Evolutionary conservation across 768 basidiomycete species (phyloP).

Genomic region (Podaxis sp.): DNA sequence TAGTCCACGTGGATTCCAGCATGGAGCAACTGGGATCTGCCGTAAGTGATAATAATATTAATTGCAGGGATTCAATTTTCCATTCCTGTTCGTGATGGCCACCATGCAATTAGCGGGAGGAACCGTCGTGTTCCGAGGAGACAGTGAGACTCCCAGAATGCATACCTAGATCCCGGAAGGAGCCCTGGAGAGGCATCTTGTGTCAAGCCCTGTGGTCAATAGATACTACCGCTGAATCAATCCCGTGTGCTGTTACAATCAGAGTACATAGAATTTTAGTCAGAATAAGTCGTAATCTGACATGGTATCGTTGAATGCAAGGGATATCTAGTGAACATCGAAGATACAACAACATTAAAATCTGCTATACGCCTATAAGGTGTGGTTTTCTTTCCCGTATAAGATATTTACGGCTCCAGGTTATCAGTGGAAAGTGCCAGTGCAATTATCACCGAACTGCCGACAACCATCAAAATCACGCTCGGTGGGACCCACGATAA

Average conservation of each 20-base stretch:
- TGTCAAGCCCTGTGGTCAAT: background rate
- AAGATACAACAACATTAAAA: background rate
- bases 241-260: constrained; percentile 5
- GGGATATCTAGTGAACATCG: constrained; percentile 7
- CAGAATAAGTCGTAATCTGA: constrained; percentile 7
- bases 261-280: constrained; percentile 1
- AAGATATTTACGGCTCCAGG: background rate
- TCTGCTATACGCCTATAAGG: background rate
- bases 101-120: background rate
- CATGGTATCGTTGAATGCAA: constrained; percentile 9
- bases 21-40: constrained; percentile 2
- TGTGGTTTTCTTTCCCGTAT: too few species aligned
- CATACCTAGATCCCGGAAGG: background rate
- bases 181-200: background rate
- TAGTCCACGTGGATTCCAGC: background rate
- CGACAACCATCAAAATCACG: constrained; percentile 39
- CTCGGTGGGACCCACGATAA: constrained; percentile 29
- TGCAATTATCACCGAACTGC: constrained; percentile 45
- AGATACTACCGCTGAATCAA: background rate
- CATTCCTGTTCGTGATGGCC: background rate
- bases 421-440: constrained; percentile 32
- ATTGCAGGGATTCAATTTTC: background rate
- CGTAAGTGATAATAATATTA: background rate
- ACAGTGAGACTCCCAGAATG: background rate
- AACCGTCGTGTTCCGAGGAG: constrained; percentile 3